A percentile compares a stretch with the other conserved stretches of the same genome.
These are phyloP conservation scores for Leccinum angustisporum DNA, from an alignment of 1,284 basidiomycete species.

Conservation along the genomic window DNA sequence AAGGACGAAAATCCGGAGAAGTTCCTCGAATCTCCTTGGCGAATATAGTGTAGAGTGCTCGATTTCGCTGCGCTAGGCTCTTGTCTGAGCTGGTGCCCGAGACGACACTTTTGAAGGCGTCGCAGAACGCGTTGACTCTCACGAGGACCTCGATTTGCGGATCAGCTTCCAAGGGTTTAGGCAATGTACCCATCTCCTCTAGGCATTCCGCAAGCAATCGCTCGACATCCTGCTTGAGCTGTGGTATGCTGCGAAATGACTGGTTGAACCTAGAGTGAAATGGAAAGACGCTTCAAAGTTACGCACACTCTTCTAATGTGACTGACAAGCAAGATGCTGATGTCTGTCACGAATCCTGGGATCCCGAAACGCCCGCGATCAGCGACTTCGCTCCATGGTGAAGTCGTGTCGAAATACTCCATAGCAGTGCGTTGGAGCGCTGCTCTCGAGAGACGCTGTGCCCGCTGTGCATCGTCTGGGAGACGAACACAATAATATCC, in stretches of 20 bases:
- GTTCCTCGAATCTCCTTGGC: constrained; percentile 40
- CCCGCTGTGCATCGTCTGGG: constrained; percentile 43
- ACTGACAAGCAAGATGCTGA: constrained; percentile 51
- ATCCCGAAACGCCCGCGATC: constrained; percentile 55
- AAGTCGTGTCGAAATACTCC: constrained; percentile 47
- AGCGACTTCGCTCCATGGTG: constrained; percentile 50
- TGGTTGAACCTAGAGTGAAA: constrained; percentile 9
- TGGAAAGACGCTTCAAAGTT: not conserved
- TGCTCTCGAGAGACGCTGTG: constrained; percentile 34
- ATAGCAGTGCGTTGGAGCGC: constrained; percentile 43
- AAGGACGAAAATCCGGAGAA: constrained; percentile 42
- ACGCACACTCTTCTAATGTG: constrained; percentile 55
- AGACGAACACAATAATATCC: constrained; percentile 70
- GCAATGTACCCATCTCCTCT: constrained; percentile 42
- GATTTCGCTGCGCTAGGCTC: constrained; percentile 39
- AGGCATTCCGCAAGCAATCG: constrained; percentile 38
- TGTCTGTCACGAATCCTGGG: constrained; percentile 49
- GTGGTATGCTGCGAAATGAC: constrained; percentile 41
- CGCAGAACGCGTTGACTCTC: constrained; percentile 46
- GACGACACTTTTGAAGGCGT: constrained; percentile 38
- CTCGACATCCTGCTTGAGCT: constrained; percentile 38
- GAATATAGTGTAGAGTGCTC: constrained; percentile 35
- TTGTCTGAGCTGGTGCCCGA: constrained; percentile 37
- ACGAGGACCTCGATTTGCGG: constrained; percentile 47
- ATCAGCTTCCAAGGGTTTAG: constrained; percentile 39